These are phyloP conservation scores for Chaetomium fimeti DNA, from an alignment of 495 filamentous ascomycete species.

Conservation along the genomic window DNA sequence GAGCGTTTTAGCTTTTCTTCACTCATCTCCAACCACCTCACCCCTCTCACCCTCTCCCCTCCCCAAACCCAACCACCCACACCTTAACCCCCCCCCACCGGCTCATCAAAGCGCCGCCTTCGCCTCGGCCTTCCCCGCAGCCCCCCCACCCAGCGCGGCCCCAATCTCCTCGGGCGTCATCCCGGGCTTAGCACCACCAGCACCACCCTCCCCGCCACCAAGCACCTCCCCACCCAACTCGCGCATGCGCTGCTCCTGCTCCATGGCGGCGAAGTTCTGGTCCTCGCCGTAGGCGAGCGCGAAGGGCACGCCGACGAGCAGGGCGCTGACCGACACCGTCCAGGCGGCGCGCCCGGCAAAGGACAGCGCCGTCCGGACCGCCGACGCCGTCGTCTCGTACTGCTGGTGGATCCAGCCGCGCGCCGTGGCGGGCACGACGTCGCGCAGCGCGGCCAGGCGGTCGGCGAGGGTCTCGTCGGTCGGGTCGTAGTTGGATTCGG, in stretches of 20 bases:
- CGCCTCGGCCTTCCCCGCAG: conserved; percentile 14
- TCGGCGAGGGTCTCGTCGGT: conserved; percentile 68
- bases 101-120: conserved; percentile 23
- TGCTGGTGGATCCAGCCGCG: conserved; percentile 66
- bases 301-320: conserved; percentile 90
- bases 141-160: conserved; percentile 4
- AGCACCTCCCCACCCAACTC: conserved; percentile 61
- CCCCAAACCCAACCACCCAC: neutral
- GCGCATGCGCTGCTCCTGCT: conserved; percentile 92
- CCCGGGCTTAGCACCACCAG: conserved; percentile 6
- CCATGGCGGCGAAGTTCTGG: conserved; percentile 92
- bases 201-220: conserved; percentile 27
- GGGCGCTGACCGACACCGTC: conserved; percentile 79
- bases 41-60: neutral
- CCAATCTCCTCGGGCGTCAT: conserved; percentile 16
- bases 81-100: neutral
- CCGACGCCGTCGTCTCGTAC: conserved; percentile 52
- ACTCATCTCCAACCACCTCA: neutral
- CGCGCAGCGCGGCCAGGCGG: conserved; percentile 79
- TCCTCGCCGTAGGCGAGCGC: conserved; percentile 91
- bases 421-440: conserved; percentile 83
- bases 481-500: conserved; percentile 53
- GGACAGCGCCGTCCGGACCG: conserved; percentile 59
- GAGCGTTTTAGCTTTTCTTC: too few species aligned
- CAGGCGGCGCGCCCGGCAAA: conserved; percentile 82